Conservation (phyloP, 2,329 filamentous ascomycete species). For the Curvularia sp. region DNA sequence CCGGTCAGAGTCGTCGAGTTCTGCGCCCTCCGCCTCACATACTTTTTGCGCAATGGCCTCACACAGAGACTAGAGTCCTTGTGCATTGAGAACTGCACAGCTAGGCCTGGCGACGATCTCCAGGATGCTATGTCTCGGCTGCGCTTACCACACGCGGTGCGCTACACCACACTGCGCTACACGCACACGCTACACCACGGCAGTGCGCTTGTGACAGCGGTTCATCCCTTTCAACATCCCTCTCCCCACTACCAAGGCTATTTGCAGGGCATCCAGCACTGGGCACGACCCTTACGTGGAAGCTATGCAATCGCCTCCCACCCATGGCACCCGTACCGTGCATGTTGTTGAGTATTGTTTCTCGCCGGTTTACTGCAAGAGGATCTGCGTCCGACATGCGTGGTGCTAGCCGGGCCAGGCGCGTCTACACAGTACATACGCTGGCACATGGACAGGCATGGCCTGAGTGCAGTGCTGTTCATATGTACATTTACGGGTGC, state of each 20-base stretch:
- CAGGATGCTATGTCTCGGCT: constrained; percentile 15
- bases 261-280: constrained; percentile 4
- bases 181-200: constrained; percentile 6
- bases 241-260: constrained; percentile 7
- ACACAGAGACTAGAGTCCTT: not conserved
- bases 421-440: constrained; percentile 8
- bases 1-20: not conserved
- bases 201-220: constrained; percentile 18
- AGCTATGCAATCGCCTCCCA: not conserved
- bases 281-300: not conserved
- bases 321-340: constrained; percentile 2
- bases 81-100: constrained; percentile 1
- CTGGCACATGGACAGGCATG: constrained; percentile 10
- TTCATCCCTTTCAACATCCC: constrained; percentile 8
- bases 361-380: constrained; percentile 11
- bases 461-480: constrained; percentile 9
- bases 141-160: constrained; percentile 19
- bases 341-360: constrained; percentile 16
- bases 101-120: constrained; percentile 16
- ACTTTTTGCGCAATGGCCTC: not conserved
- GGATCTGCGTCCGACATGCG: constrained; percentile 15
- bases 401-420: constrained; percentile 10
- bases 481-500: constrained; percentile 5
- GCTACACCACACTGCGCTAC: constrained; percentile 4
- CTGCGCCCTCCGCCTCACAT: not conserved